Evolutionary conservation across 139 green algal species (phyloP).

Genomic region (Picochlorum costavermella): DNA sequence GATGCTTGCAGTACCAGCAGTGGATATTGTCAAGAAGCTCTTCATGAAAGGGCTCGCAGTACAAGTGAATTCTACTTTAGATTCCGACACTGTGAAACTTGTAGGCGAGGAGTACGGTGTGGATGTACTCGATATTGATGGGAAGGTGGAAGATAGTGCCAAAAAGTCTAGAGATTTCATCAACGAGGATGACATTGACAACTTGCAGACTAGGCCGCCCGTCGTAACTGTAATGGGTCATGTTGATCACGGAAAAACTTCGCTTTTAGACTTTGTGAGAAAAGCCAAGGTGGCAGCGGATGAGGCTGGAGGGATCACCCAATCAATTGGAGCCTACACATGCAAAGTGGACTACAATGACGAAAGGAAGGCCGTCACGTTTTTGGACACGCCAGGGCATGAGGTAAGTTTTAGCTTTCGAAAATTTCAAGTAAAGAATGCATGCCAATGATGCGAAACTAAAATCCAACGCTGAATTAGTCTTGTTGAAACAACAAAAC

Average conservation of each 20-base stretch:
- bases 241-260: constrained; percentile 95
- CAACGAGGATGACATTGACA: constrained; percentile 71
- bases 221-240: constrained; percentile 99
- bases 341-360: constrained; percentile 39
- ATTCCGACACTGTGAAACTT: constrained; percentile 53
- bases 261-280: constrained; percentile 82
- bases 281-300: constrained; percentile 79
- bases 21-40: constrained; percentile 81
- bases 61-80: constrained; percentile 75
- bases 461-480: constrained; percentile 21
- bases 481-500: constrained; percentile 8
- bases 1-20: constrained; percentile 61
- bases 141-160: constrained; percentile 28
- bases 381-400: constrained; percentile 95
- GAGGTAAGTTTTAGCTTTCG: constrained; percentile 39
- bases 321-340: constrained; percentile 95
- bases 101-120: constrained; percentile 20
- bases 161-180: constrained; percentile 62
- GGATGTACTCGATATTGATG: constrained; percentile 53
- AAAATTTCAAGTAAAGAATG: not conserved
- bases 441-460: constrained; percentile 12
- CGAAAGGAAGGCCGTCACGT: constrained; percentile 57
- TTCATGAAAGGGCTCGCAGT: constrained; percentile 96
- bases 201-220: constrained; percentile 61
- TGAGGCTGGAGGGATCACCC: constrained; percentile 97